Evolutionary conservation across 352 stramenopile species (phyloP).

Genomic region (Globisporangium barbulae): DNA sequence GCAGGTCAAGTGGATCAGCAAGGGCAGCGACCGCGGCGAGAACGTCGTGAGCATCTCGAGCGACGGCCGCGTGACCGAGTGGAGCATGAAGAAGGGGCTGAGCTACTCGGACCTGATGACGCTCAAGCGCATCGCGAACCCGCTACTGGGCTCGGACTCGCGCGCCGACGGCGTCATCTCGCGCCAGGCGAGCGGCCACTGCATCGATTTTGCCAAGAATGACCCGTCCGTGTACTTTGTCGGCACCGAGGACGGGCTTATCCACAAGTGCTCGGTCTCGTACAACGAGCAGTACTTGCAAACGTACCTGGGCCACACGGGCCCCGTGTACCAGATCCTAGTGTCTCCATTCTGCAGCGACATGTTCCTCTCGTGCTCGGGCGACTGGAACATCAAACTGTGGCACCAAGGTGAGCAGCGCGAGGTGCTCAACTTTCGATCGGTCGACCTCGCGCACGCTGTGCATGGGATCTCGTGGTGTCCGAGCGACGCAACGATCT

Average conservation of each 20-base stretch:
- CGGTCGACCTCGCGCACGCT: constrained; percentile 72
- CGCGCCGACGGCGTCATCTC: constrained; percentile 86
- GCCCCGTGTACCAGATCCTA: constrained; percentile 87
- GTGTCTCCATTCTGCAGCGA: constrained; percentile 85
- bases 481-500: constrained; percentile 76
- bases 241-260: constrained; percentile 88
- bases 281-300: constrained; percentile 95
- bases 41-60: constrained; percentile 89
- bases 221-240: constrained; percentile 89
- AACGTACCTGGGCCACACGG: constrained; percentile 86
- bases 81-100: constrained; percentile 92
- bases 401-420: constrained; percentile 64
- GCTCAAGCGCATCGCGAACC: constrained; percentile 82
- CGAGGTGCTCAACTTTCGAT: constrained; percentile 69
- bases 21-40: constrained; percentile 78
- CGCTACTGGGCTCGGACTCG: constrained; percentile 57
- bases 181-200: constrained; percentile 80
- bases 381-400: constrained; percentile 89
- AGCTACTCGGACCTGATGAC: constrained; percentile 89
- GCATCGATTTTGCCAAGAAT: constrained; percentile 80
- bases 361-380: constrained; percentile 86
- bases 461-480: constrained; percentile 88
- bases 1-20: constrained; percentile 91
- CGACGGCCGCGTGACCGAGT: constrained; percentile 91
- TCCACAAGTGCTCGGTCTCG: constrained; percentile 91